Evolutionary conservation across 768 basidiomycete species (phyloP), one percentile per base, ranked within the genome.

Genomic region (Rhodotorula kratochvilovae): DNA sequence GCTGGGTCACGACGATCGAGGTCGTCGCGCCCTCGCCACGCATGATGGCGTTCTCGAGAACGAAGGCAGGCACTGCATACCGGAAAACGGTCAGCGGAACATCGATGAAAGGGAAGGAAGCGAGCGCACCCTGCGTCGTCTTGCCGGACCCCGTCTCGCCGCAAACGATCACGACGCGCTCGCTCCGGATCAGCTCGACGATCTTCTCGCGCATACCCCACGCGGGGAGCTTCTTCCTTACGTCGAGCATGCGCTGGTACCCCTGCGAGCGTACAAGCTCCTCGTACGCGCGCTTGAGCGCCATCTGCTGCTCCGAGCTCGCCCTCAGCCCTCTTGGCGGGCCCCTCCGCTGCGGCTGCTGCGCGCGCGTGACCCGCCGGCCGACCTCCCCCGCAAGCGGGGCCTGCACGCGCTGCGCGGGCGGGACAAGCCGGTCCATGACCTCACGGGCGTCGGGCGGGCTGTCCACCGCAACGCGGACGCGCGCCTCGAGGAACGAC

Each of bases 121-220:
- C 1, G 21, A 36, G 43, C 84, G 69, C 76, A 91, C 90, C 77
- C 77, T 93, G 91, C 0, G 91, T 93, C 4, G 91, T 93, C 80
- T 97, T 97, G 36, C 93, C 93, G 61, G 89, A 91, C 60, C 93
- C 90, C 61, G 91, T 92, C 81, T 95, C 93, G 55, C 94, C 94
- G 10, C 94, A 89, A 0, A 96, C 88, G 0, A 97, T 85, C 2
- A 93, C 85, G 6, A 89, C 90, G 59, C 87, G 83, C 74, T 86
- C 86, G 17, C 78, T 80, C 48, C 85, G 82, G 16, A 96, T 81
- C 31, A 83, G 77, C 23, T 81, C 66, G 58, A 92, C 80, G 74
- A 96, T 90, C 23, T 84, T 81, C 31, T 86, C 84, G 77, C 85
- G 85, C 19, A 86, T 85, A 33, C 83, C 78, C 81, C 89, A 95